phyloP scores from a whole-genome alignment of 768 basidiomycete species.

The Pleurotus djamor region DNA sequence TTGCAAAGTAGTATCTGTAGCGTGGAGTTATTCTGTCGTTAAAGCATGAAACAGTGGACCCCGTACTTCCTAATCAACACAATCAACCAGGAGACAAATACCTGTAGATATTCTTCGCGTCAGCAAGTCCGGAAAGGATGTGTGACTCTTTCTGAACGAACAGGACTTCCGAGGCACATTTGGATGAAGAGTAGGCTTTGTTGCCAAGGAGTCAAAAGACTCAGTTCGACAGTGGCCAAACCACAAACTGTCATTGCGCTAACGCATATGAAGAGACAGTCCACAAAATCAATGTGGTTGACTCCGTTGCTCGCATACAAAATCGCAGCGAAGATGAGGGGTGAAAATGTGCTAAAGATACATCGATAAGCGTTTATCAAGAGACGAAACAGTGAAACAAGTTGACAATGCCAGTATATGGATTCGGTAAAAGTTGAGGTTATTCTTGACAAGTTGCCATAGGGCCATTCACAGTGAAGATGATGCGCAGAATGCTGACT shows the following conservation, averaged over 20 bases:
- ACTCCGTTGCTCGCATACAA: constrained; percentile 82
- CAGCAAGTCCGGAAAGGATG: neutral
- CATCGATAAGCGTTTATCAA: neutral
- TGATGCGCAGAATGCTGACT: neutral
- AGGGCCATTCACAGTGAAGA: neutral
- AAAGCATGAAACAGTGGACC: neutral
- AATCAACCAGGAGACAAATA: constrained; percentile 80
- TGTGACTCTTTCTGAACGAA: constrained; percentile 31
- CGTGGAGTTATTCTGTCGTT: neutral
- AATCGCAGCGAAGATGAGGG: constrained; percentile 74
- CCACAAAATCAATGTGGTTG: constrained; percentile 69
- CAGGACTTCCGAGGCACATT: constrained; percentile 79
- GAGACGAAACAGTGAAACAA: neutral
- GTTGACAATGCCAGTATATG: constrained; percentile 65
- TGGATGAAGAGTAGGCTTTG: constrained; percentile 70
- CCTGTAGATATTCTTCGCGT: constrained; percentile 32
- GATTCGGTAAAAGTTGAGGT: constrained; percentile 37
- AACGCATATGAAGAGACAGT: constrained; percentile 75
- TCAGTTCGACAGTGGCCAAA: constrained; percentile 65
- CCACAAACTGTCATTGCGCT: constrained; percentile 80
- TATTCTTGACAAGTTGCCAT: neutral
- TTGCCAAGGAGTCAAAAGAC: constrained; percentile 66
- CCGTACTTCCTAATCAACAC: constrained; percentile 72
- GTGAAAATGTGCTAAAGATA: constrained; percentile 63
- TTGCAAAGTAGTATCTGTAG: constrained; percentile 64